Evolutionary conservation across 106 monocot species (phyloP), one percentile per base, ranked within the genome.

Genomic region (Narthecium ossifragum): DNA sequence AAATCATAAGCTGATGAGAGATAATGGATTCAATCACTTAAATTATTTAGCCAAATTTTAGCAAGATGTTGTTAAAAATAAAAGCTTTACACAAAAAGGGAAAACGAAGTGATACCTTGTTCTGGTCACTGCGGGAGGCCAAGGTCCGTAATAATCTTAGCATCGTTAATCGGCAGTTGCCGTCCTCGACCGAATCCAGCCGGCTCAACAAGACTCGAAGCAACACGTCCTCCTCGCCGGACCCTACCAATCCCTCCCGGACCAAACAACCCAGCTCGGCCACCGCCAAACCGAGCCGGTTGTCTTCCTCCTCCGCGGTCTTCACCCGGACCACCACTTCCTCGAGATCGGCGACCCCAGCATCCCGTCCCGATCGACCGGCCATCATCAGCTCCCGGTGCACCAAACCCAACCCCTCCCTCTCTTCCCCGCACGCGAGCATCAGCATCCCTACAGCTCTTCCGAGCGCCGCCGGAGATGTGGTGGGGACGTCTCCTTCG

Each of bases 161-260:
- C 7, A 86, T 86, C 53, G 58, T 73, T 45, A 82, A 31, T 55
- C 90, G 74, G n/a, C n/a, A n/a, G n/a, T 67, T 65, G 2, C 52
- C 70, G 26, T 53, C 60, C 62, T 72, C 75, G 5, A 34, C 69
- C 0, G 69, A 48, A 5, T 61, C 53, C 71, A 86, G 46, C 43
- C 65, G 70, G 60, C 59, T 66, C 31, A 81, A 20, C 33, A 85
- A 46, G 36, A 70, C 71, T 27, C 66, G 56, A 23, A 91, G 57
- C 50, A 86, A 67, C 0, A 33, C 30, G 13, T 14, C 61, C 9
- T 34, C 67, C 10, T 67, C 70, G 22, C 69, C 68, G 27, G 61
- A 71, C 24, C 36, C 33, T 30, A 79, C 52, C 39, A 66, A 36
- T 15, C 77, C 73, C 32, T 71, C 69, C 34, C 37, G 31, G 21